Base-by-base conservation (phyloP, 495 filamentous ascomycete species). In the Amorphotheca resinae region DNA sequence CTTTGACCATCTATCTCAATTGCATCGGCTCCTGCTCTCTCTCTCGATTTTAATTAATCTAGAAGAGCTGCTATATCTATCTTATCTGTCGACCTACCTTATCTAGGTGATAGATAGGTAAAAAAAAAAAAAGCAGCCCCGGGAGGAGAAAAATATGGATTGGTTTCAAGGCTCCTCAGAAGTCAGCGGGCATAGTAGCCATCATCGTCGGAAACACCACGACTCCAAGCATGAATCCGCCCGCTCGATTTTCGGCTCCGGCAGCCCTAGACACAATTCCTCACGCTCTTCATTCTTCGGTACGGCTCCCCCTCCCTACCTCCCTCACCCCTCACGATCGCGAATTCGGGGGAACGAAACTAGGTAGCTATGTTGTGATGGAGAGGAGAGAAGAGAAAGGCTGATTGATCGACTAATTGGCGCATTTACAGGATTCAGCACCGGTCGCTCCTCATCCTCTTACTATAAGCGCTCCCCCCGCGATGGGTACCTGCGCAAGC, bases 391-490 rank as follows among this genome's bases (percentile, higher is more conserved):
- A 26, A 49, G 22, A 23, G 32, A 18, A 37, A 34, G 25, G 17
- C 14, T 34, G 4, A 17, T n/a, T 36, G n/a, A 22, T 22, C 23
- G 14, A 12, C 20, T 15, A 28, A 28, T 28, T 28, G n/a, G n/a
- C n/a, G n/a, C n/a, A n/a, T n/a, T 9, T 7, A 12, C 30, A 52
- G 49, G 45, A 21, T 50, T 48, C 18, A 30, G 33, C 3, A 34
- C 30, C n/a, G 59, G 60, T 23, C 68, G 72, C 58, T 78, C 70
- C 44, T 28, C 25, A 11, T 45, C 43, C 22, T 84, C 70, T 1
- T 61, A 74, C 62, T 80, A 83, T 77, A 65, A 74, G 64, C 62
- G 84, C 59, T 59, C 77, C 63, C 80, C 87, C 11, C 82, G 87
- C 34, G 69, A 73, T 16, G 83, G 81, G 49, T 91, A 86, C 63